Percentiles rank a stretch among this genome's conserved stretches.
These are phyloP conservation scores for Salvia miltiorrhiza DNA, from an alignment of 257 asterid genomes.

Conservation along the genomic window DNA sequence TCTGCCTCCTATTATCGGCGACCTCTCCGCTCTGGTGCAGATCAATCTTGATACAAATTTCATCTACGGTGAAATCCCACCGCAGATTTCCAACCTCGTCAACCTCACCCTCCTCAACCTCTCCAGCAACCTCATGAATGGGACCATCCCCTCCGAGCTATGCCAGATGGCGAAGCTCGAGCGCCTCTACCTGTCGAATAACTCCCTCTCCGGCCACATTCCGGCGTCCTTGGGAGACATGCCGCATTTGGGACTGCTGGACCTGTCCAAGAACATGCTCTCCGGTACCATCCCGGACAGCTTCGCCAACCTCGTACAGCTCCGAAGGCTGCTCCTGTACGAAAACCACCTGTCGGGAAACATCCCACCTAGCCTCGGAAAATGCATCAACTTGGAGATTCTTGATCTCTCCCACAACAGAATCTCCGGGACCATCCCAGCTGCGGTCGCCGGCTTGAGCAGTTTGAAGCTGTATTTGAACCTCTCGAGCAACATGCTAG, in stretches of 20 bases:
- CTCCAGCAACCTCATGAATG: slow-evolving; percentile 66
- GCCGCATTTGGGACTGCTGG: slow-evolving; percentile 75
- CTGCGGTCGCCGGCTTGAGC: slow-evolving; percentile 61
- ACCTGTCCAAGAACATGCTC: slow-evolving; percentile 71
- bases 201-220: slow-evolving; percentile 55
- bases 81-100: slow-evolving; percentile 46
- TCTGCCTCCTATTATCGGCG: slow-evolving; percentile 66
- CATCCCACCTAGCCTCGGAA: slow-evolving; percentile 60
- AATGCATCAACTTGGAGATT: slow-evolving; percentile 63
- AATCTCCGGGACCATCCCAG: slow-evolving; percentile 61
- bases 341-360: slow-evolving; percentile 54
- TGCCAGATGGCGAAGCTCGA: slow-evolving; percentile 51
- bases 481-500: slow-evolving; percentile 30
- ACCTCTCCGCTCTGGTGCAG: slow-evolving; percentile 53
- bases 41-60: slow-evolving; percentile 60
- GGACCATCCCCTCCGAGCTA: slow-evolving; percentile 58
- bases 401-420: slow-evolving; percentile 70
- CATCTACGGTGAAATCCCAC: slow-evolving; percentile 63
- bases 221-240: slow-evolving; percentile 53
- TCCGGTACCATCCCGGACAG: slow-evolving; percentile 62
- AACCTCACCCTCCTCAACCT: slow-evolving; percentile 68
- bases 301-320: slow-evolving; percentile 58
- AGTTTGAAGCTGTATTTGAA: slow-evolving; percentile 67
- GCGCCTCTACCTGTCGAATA: slow-evolving; percentile 60
- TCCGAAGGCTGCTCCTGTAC: slow-evolving; percentile 52